Percentiles rank a stretch among this genome's conserved stretches.
phyloP scores from a whole-genome alignment of 352 stramenopile species.

The Phytopythium delawarense region DNA sequence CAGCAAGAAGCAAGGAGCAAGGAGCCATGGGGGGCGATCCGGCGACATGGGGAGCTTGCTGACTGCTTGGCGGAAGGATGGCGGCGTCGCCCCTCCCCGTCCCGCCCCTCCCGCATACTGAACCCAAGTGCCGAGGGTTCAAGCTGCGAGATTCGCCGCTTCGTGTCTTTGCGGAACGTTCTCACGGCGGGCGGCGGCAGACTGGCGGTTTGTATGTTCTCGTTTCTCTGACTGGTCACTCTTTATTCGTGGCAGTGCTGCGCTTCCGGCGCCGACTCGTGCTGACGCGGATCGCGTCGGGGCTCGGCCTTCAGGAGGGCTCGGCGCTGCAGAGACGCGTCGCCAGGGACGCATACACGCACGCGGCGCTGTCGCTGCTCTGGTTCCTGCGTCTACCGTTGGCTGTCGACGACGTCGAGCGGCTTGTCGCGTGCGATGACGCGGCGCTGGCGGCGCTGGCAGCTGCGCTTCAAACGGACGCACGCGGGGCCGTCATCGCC shows the following conservation, averaged over 20 bases:
- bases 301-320: slow-evolving; percentile 12
- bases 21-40: not conserved
- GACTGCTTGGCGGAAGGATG: not conserved
- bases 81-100: not conserved
- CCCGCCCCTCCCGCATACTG: not conserved
- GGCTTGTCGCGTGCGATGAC: slow-evolving; percentile 13
- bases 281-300: slow-evolving; percentile 25
- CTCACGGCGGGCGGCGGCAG: not conserved
- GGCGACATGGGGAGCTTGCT: not conserved
- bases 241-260: slow-evolving; percentile 27
- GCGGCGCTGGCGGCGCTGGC: slow-evolving; percentile 11
- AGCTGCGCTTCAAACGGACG: not conserved
- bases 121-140: slow-evolving; percentile 1
- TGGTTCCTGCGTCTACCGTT: slow-evolving; percentile 45
- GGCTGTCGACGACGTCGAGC: not conserved
- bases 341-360: slow-evolving; percentile 21
- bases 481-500: slow-evolving; percentile 26
- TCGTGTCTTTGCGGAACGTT: slow-evolving; percentile 12
- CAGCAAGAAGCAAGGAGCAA: no score
- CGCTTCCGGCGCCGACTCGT: slow-evolving; percentile 38
- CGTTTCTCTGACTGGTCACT: not conserved
- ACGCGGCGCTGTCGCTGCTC: slow-evolving; percentile 33
- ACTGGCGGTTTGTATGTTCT: slow-evolving; percentile 1
- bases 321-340: slow-evolving; percentile 14
- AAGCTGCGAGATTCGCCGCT: slow-evolving; percentile 1